Percentiles rank a stretch among this genome's conserved stretches.
phyloP scores from a whole-genome alignment of 1,284 basidiomycete species.

The Ganoderma leucocontextum region DNA sequence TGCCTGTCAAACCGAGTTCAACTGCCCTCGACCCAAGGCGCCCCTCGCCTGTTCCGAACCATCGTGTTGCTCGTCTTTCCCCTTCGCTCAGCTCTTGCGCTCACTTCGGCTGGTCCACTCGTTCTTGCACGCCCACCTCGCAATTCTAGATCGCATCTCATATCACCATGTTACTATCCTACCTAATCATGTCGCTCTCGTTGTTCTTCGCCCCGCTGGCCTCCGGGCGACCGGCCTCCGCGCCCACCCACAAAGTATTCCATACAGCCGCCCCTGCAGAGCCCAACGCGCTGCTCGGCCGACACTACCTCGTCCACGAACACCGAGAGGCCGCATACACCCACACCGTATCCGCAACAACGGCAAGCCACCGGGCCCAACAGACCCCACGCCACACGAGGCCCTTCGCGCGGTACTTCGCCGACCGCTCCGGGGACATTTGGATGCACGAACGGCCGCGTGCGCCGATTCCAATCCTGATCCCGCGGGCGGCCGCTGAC shows the following conservation, averaged over 20 bases:
- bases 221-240: slow-evolving; percentile 14
- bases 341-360: not conserved
- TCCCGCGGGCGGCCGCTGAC: not conserved
- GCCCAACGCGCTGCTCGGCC: slow-evolving; percentile 32
- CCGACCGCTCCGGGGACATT: slow-evolving; percentile 26
- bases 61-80: slow-evolving; percentile 5
- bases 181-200: slow-evolving; percentile 30
- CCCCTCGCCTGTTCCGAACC: slow-evolving; percentile 10
- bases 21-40: slow-evolving; percentile 16
- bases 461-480: not conserved
- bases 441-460: slow-evolving; percentile 17
- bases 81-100: not conserved
- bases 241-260: not conserved
- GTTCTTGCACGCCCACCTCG: slow-evolving; percentile 10
- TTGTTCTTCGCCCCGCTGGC: slow-evolving; percentile 20
- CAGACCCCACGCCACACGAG: slow-evolving; percentile 16
- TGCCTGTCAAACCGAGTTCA: slow-evolving; percentile 27
- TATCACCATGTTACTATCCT: slow-evolving; percentile 28
- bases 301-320: slow-evolving; percentile 32
- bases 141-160: slow-evolving; percentile 11
- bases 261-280: not conserved
- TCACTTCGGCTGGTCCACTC: slow-evolving; percentile 28
- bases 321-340: slow-evolving; percentile 14
- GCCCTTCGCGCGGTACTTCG: slow-evolving; percentile 29
- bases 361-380: not conserved